Percentiles rank a stretch among this genome's conserved stretches.
These are phyloP conservation scores for Neonectria ditissima DNA, from an alignment of 2,329 filamentous ascomycete genomes.

Conservation along the genomic window DNA sequence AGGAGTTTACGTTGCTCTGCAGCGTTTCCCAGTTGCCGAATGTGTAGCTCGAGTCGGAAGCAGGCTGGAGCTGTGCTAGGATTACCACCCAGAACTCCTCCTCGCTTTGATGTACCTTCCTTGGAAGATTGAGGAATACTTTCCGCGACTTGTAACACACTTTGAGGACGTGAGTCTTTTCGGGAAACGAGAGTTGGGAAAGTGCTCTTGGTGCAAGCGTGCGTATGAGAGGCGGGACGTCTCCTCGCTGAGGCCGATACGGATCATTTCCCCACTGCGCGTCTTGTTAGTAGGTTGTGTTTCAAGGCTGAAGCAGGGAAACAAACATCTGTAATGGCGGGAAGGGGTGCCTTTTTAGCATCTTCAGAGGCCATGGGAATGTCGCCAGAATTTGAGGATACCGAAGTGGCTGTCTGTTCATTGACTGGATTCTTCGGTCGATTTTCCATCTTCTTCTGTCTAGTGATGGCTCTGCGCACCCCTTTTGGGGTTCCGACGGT, in stretches of 20 bases:
- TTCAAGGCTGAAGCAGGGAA: too few relatives aligned
- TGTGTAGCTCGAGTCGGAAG: neutral
- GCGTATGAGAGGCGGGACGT: conserved; percentile 23
- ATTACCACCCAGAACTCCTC: conserved; percentile 11
- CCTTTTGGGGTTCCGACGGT: conserved; percentile 6
- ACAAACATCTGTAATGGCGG: conserved; percentile 11
- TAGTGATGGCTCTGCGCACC: neutral
- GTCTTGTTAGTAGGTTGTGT: conserved; percentile 3
- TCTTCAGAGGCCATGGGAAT: neutral
- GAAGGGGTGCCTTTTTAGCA: neutral
- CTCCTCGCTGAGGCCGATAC: conserved; percentile 22
- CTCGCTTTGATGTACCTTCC: neutral
- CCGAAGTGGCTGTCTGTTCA: neutral
- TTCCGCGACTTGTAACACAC: neutral
- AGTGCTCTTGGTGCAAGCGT: too few relatives aligned
- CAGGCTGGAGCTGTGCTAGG: neutral
- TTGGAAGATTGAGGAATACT: neutral
- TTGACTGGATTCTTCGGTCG: neutral
- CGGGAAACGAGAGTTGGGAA: neutral
- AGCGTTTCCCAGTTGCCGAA: conserved; percentile 3
- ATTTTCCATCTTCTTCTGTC: neutral
- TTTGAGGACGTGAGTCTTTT: neutral
- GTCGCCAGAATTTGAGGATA: too few relatives aligned
- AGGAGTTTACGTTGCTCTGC: conserved; percentile 1
- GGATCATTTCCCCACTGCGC: conserved; percentile 16